phyloP scores from a whole-genome alignment of 257 asterid species.

The Solanum paucissectum region DNA sequence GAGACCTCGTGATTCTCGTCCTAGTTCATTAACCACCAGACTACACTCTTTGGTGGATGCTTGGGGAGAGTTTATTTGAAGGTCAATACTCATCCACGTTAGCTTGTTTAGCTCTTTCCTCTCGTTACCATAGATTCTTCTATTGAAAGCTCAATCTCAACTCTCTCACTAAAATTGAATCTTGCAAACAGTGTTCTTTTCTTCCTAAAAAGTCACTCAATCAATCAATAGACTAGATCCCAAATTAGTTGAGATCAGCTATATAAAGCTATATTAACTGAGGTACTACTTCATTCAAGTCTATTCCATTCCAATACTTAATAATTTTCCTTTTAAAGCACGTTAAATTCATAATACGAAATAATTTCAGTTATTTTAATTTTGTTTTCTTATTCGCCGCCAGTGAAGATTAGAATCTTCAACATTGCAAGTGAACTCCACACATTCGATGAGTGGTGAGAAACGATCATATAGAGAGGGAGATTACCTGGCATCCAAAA shows the following conservation, averaged over 20 bases:
- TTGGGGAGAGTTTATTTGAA: background rate
- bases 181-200: background rate
- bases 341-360: background rate
- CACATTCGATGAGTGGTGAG: background rate
- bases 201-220: background rate
- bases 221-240: background rate
- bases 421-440: background rate
- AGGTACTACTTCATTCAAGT: background rate
- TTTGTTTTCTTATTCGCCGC: background rate
- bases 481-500: slow-evolving; percentile 85
- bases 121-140: background rate
- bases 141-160: background rate
- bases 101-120: background rate
- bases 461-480: background rate
- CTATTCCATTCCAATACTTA: background rate
- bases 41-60: background rate
- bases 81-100: background rate
- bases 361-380: background rate
- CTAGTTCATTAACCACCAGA: background rate
- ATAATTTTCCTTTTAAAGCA: background rate
- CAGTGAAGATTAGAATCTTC: background rate
- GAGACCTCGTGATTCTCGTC: background rate
- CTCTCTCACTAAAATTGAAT: background rate
- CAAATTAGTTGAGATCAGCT: background rate
- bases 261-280: background rate